phyloP scores from a whole-genome alignment of 371 early-diverging fungal species.

The Mortierella polycephala region DNA sequence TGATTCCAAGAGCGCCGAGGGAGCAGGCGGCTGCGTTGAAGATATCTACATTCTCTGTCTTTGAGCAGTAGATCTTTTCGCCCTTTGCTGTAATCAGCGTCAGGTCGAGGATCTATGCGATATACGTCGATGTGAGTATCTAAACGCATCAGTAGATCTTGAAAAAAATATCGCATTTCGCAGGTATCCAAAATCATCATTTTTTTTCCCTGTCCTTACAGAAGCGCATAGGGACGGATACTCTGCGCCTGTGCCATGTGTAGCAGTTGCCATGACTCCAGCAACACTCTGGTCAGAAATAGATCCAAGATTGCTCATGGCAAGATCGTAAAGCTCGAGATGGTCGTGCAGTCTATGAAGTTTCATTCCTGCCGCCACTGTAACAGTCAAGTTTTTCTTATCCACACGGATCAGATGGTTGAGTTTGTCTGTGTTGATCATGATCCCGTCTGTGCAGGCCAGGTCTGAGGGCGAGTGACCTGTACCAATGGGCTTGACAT shows the following conservation, averaged over 20 bases:
- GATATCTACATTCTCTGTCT: constrained; percentile 58
- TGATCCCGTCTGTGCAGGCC: constrained; percentile 74
- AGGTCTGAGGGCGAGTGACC: constrained; percentile 89
- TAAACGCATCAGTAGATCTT: neutral
- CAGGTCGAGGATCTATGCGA: constrained; percentile 61
- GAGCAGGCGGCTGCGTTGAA: constrained; percentile 81
- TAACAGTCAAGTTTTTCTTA: constrained; percentile 57
- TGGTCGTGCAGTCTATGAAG: constrained; percentile 70
- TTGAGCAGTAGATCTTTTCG: constrained; percentile 61
- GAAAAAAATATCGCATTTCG: neutral
- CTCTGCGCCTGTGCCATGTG: constrained; percentile 84
- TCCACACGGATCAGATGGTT: constrained; percentile 68
- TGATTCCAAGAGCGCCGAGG: constrained; percentile 81
- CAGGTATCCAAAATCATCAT: too few species aligned
- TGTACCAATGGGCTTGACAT: constrained; percentile 77
- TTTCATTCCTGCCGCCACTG: constrained; percentile 81
- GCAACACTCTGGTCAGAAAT: constrained; percentile 86
- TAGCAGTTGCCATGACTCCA: constrained; percentile 83
- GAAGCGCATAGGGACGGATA: constrained; percentile 75
- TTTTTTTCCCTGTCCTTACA: constrained; percentile 50
- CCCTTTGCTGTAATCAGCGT: constrained; percentile 74
- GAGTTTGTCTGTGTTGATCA: constrained; percentile 79
- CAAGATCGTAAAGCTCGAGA: constrained; percentile 69
- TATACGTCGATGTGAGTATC: too few species aligned
- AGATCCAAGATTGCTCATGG: constrained; percentile 82